Evolutionary conservation across 2,329 filamentous ascomycete species (phyloP), one percentile per base, ranked within the genome.

Genomic region (Scedosporium boydii): DNA sequence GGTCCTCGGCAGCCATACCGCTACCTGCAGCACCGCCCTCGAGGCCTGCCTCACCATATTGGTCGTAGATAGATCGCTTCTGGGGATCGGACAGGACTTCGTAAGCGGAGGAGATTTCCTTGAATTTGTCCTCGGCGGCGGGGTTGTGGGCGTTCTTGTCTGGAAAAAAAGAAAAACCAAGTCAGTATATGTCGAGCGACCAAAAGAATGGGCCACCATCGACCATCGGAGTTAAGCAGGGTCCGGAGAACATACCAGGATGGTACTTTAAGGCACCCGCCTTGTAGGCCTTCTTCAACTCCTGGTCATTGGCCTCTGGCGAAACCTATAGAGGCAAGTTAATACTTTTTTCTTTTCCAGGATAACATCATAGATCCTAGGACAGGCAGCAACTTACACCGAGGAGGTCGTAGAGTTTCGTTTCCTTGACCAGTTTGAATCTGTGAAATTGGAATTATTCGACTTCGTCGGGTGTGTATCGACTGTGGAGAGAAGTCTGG

Each of bases 81-180:
- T 97, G 89, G 46, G 90, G 76, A 73, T 99, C 95, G 69, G 90
- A 95, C 18, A 99, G 87, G 68, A 96, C 84, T 81, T 99, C 95
- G 78, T 98, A 99, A 65, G 95, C 95, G 73, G 93, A 88, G 67
- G 92, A 96, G 65, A 97, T 84, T 71, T 97, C 93, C 82, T 99
- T 98, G 87, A 99, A 99, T 78, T 97, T 99, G 65, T 96, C 92
- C 69, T 93, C 92, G 60, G 95, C 93, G 27, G 87, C 89, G 48
- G 93, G 92, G 80, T 96, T 96, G 80, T 95, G 87, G 67, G 88
- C 86, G 77, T 99, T 99, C 84, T 99, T 99, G 78, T 99, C 93
- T 96, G 68, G 48, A 42, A 23, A n/a, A 23, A n/a, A 58, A n/a
- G 44, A 38, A 10, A 21, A 34, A n/a, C 55, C n/a, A 44, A 23